Evolutionary conservation across 2,329 filamentous ascomycete species (phyloP), one percentile per base, ranked within the genome.

Genomic region (Ceratocystiopsis brevicomis): DNA sequence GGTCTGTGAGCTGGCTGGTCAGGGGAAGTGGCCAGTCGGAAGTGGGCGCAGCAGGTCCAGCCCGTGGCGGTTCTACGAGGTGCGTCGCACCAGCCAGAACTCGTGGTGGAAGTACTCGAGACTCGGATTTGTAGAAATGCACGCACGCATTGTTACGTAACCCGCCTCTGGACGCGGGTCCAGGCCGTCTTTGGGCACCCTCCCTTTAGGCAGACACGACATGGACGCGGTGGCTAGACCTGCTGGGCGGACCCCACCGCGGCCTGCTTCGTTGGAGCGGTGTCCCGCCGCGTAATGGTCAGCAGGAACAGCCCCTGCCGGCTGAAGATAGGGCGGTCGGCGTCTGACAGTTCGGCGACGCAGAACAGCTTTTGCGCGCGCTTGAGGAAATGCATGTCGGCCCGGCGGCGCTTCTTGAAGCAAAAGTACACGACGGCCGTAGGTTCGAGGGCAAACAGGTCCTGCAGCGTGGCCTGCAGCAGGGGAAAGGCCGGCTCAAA

Each of bases 401-500:
- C 90, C 47, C 84, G 72, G 55, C 90, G 75, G 51, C 90, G 71
- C 63, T 85, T 88, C 68, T 94, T 96, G 68, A 92, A 95, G 64
- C 88, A 94, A 62, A 98, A 96, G 59, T 76, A 79, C 39, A 80
- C 58, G 12, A 72, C 70, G 38, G 65, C 44, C 14, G 35, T 11
- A 12, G 34, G 37, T 35, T 79, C 86, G 38, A 86, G 69, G 15
- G 73, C 70, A 50, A 94, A 67, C 40, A 95, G 66, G 49, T 82
- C 76, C 46, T 72, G 66, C 50, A 96, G 63, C 6, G 88, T 96
- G 49, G 76, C 64, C 55, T 90, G 71, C 39, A 98, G 69, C 33
- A 95, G 67, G 30, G 88, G 87, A 56, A 96, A 96, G 1, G 90
- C 84, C 3, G 88, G 86, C 60, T 96, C 90, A 59, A 93, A 93